Conservation (phyloP, 108 stramenopile genomes). For the Skeletonema grethae region DNA sequence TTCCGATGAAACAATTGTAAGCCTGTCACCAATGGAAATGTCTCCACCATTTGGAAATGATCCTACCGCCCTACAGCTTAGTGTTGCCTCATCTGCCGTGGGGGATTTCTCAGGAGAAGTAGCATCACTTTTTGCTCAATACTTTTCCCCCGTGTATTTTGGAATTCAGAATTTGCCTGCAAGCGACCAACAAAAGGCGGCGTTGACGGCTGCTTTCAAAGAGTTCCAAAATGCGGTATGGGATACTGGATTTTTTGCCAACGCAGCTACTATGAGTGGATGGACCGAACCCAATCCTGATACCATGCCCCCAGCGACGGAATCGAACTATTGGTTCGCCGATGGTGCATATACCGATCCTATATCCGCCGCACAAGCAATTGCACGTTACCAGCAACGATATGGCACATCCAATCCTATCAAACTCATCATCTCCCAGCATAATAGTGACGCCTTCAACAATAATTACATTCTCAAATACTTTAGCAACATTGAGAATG, state of each 20-base stretch:
- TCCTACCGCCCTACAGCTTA: neutral
- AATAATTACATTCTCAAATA: neutral
- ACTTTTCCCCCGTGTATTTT: neutral
- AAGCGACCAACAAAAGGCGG: neutral
- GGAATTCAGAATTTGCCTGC: neutral
- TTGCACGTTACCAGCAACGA: slow-evolving; percentile 10
- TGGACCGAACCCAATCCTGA: neutral
- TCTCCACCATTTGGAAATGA: neutral
- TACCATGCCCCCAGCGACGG: neutral
- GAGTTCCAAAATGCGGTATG: neutral
- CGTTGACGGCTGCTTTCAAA: neutral
- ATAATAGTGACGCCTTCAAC: neutral
- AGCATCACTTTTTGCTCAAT: neutral
- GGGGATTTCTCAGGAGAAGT: neutral
- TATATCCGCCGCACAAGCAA: slow-evolving; percentile 1
- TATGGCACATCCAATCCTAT: neutral
- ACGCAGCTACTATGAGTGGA: neutral
- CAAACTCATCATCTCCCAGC: slow-evolving; percentile 1
- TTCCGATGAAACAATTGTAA: neutral
- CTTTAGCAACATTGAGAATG: neutral
- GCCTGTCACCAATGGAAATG: neutral
- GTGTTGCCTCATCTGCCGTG: neutral
- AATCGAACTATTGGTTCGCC: slow-evolving; percentile 7
- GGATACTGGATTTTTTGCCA: neutral
- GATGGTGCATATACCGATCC: slow-evolving; percentile 15